Conservation (phyloP, 257 asterid species). For the Nicotiana attenuata region DNA sequence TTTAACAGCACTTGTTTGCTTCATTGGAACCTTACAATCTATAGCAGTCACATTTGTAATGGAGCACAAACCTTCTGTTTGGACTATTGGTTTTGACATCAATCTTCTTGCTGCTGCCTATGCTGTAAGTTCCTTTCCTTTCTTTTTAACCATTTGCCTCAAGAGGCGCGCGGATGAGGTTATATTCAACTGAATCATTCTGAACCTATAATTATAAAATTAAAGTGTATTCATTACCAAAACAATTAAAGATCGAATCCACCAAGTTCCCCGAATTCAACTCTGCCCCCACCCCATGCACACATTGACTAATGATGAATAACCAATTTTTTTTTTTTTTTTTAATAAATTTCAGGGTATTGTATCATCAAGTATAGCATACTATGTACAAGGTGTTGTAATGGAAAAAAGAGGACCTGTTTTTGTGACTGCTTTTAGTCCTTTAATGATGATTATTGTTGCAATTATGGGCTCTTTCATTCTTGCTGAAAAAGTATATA, state of each 20-base stretch:
- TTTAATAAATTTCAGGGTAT: slow-evolving; percentile 53
- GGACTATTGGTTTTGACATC: slow-evolving; percentile 86
- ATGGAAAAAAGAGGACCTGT: slow-evolving; percentile 87
- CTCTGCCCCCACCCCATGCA: no score
- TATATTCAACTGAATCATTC: background rate
- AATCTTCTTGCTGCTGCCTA: slow-evolving; percentile 96
- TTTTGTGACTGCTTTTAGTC: slow-evolving; percentile 84
- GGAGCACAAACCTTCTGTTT: slow-evolving; percentile 70
- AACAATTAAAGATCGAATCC: background rate
- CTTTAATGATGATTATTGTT: slow-evolving; percentile 90
- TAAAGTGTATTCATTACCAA: no score
- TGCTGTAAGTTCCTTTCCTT: slow-evolving; percentile 51
- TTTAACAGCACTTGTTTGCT: slow-evolving; percentile 71
- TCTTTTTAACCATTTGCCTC: background rate
- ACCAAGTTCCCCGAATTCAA: no score
- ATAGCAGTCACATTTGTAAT: slow-evolving; percentile 71
- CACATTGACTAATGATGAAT: background rate
- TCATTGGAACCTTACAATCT: slow-evolving; percentile 89
- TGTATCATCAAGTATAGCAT: slow-evolving; percentile 85
- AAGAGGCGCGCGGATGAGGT: background rate
- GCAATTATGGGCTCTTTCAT: slow-evolving; percentile 93
- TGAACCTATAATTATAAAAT: no score
- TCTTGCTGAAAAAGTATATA: slow-evolving; percentile 64
- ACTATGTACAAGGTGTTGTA: slow-evolving; percentile 83
- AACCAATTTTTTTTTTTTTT: background rate